Percentiles rank a stretch among this genome's conserved stretches.
phyloP scores from a whole-genome alignment of 768 basidiomycete species.

The Lentinula edodes region DNA sequence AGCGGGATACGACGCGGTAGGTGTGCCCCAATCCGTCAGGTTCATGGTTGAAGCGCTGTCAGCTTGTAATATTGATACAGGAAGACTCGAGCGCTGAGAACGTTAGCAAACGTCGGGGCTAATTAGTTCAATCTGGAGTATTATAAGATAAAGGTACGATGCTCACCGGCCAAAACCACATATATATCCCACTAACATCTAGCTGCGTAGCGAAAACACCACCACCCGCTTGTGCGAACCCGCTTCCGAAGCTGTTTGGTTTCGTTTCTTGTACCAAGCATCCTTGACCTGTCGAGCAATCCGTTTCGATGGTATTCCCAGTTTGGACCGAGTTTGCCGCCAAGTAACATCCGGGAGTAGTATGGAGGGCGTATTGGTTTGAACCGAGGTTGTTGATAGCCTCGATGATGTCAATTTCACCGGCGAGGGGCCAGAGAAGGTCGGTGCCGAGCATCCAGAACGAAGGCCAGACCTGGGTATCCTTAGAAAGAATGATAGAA shows the following conservation, averaged over 20 bases:
- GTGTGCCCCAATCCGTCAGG: constrained; percentile 35
- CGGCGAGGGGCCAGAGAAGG: constrained; percentile 33
- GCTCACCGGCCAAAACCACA: constrained; percentile 8
- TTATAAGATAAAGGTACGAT: background rate
- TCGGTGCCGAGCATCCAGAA: constrained; percentile 39
- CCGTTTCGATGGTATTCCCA: constrained; percentile 20
- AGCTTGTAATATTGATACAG: constrained; percentile 14
- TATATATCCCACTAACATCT: constrained; percentile 5
- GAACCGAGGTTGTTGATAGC: constrained; percentile 44
- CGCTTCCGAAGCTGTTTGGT: constrained; percentile 39
- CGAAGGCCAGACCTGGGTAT: constrained; percentile 31
- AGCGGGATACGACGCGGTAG: constrained; percentile 36
- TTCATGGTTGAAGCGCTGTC: constrained; percentile 11
- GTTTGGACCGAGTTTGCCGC: constrained; percentile 21
- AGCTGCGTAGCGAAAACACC: constrained; percentile 25
- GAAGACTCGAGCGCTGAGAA: constrained; percentile 1
- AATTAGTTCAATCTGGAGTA: too few species aligned
- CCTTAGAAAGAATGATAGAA: too few species aligned
- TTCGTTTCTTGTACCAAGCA: constrained; percentile 41
- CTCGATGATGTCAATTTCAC: constrained; percentile 53
- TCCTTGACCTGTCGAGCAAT: constrained; percentile 30
- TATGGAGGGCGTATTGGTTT: constrained; percentile 59
- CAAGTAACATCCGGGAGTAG: constrained; percentile 31
- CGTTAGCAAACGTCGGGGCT: too few species aligned
- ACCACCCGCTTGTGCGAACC: constrained; percentile 46